Evolutionary conservation across 1,284 basidiomycete genomes (phyloP), one percentile per base, ranked within the genome.

Genomic region (Ceratobasidium sp.): DNA sequence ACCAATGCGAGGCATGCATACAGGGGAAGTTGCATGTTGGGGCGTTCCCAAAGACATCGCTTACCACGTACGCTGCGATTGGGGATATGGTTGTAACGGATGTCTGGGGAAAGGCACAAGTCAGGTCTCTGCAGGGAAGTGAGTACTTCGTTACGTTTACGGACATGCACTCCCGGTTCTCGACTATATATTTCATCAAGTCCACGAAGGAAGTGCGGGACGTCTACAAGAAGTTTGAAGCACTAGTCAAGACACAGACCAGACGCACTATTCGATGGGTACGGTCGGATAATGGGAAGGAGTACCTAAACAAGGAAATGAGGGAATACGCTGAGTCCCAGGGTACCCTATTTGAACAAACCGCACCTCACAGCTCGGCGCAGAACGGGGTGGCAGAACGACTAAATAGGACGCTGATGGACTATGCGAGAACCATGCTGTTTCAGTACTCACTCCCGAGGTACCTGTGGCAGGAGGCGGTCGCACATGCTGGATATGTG

Each of bases 11-110:
- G 51, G 56, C 49, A 7, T 56, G 74, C 46, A 49, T 75, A 2
- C 65, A 58, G 14, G 74, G 65, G 22, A 75, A 75, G 19, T 31
- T 69, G 19, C 51, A 74, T 27, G 14, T 43, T 1, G 48, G 31
- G 24, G 54, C 65, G 39, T 75, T 61, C 34, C 74, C 65, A 24
- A n/a, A 41, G 31, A 5, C 43, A 13, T 31, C 65, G 27, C 19
- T 0, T 2, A 43, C 34, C 51, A 29, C 22, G 7, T 9, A 29
- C 37, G 29, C 31, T 0, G 71, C 75, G 61, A 76, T 78, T 66
- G 81, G 81, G 13, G 79, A 82, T 43, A 75, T 79, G 24, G 54
- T 82, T 27, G 63, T 80, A n/a, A 49, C 77, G 1, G 34, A 61
- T 41, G 58, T 61, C 4, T 61, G 58, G 58, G 58, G 58, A 41